Evolutionary conservation across 148 eudicot species (phyloP), one percentile per base, ranked within the genome.

Genomic region (Cornus controversa): DNA sequence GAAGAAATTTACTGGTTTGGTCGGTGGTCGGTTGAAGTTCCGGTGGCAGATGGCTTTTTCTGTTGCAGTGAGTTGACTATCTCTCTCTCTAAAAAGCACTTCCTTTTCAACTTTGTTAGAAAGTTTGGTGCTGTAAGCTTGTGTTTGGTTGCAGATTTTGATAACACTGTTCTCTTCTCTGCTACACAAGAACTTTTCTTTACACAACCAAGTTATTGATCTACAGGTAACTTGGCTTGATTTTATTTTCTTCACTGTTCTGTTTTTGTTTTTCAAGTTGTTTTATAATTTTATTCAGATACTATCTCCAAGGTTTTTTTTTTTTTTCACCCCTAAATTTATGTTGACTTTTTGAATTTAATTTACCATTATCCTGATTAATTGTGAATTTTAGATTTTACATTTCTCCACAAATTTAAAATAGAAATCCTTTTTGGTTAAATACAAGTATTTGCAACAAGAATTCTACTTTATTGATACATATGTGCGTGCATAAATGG

Each of bases 71-170:
- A 78, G 79, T 36, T 53, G 13, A 0, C 60, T 77, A 37, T 58
- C 66, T 28, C 15, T 25, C 47, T 23, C 54, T 53, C 57, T 68
- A 29, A 29, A 31, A 31, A 31, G 34, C 34, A 31, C 2, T 31
- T 31, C 34, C 34, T 31, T 5, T 31, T 31, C 4, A 6, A 15
- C 62, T 53, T 36, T 42, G 18, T 34, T 18, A 15, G 34, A 31
- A 31, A 31, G 34, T 31, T 1, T 31, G 34, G 34, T 31, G 2
- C 4, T 31, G 34, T 57, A 7, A 22, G 50, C 69, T 22, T 62
- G 29, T 75, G 13, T 62, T 72, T 80, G 70, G 20, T 75, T 86
- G 89, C 85, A 88, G 91, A 54, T 86, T 72, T 73, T 88, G 74
- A 54, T 84, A 14, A 72, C 84, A 0, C 34, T 45, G 6, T 80